Percentiles rank a stretch among this genome's conserved stretches.
phyloP scores from a whole-genome alignment of 176 grass and related monocot genomes.

The Musa acuminata region DNA sequence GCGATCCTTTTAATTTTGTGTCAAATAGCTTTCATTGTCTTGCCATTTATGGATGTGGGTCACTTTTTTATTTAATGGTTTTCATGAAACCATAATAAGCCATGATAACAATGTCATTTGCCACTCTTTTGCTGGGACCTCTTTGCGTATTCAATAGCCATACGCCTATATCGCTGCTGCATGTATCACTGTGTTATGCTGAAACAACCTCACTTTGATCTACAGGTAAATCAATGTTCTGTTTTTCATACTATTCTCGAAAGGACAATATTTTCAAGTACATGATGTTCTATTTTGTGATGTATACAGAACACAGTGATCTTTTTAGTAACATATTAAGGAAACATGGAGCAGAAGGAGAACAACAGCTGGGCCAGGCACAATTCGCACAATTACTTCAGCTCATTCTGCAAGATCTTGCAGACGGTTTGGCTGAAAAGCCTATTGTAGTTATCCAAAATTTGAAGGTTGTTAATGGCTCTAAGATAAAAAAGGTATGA shows the following conservation, averaged over 20 bases:
- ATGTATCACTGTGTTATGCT: no score
- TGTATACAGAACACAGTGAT: neutral
- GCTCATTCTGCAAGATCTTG: constrained; percentile 16
- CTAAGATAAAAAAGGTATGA: neutral
- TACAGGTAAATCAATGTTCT: neutral
- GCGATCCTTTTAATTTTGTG: no score
- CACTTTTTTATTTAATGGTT: no score
- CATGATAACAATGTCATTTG: neutral
- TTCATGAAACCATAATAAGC: neutral
- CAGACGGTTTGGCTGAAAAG: constrained; percentile 4
- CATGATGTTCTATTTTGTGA: neutral
- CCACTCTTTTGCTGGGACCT: neutral
- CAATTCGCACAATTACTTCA: constrained; percentile 18
- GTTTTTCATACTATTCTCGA: neutral
- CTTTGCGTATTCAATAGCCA: neutral
- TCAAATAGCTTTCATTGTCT: no score
- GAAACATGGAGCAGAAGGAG: constrained; percentile 11
- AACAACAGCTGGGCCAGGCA: constrained; percentile 10
- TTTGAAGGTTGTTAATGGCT: constrained; percentile 6
- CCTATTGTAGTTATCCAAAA: constrained; percentile 1
- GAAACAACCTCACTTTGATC: no score
- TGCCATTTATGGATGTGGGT: no score
- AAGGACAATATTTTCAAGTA: neutral
- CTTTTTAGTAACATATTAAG: constrained; percentile 13
- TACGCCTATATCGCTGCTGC: no score